Percentiles rank a stretch among this genome's conserved stretches.
These are phyloP conservation scores for Gamarada debralockiae DNA, from an alignment of 495 filamentous ascomycete species.

Conservation along the genomic window DNA sequence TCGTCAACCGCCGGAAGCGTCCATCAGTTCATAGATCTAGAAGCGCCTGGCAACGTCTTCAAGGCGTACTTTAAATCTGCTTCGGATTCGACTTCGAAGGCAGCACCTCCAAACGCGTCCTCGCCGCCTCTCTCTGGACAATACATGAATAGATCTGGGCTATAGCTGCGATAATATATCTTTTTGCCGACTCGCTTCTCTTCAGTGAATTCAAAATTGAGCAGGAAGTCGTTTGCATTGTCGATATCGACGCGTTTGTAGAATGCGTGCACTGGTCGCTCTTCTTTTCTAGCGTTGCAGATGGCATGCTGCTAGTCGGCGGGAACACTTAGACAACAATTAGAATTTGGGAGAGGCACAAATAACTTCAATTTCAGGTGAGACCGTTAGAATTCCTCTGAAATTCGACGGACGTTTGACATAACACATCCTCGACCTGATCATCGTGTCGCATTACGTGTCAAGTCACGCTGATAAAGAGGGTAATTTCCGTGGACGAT, in stretches of 20 bases:
- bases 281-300: no score
- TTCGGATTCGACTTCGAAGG: slow-evolving; percentile 50
- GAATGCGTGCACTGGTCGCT: no score
- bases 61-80: slow-evolving; percentile 40
- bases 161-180: slow-evolving; percentile 54
- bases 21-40: slow-evolving; percentile 28
- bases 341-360: no score
- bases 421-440: no score
- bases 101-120: slow-evolving; percentile 47
- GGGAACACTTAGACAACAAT: no score
- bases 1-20: slow-evolving; percentile 52
- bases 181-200: slow-evolving; percentile 38
- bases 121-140: slow-evolving; percentile 41
- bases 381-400: no score
- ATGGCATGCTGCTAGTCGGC: no score
- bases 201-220: slow-evolving; percentile 50
- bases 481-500: no score
- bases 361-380: no score
- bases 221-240: not conserved
- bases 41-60: not conserved
- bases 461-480: no score
- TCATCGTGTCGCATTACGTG: no score
- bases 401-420: no score
- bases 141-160: slow-evolving; percentile 51
- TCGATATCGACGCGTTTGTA: not conserved